Percentiles rank a stretch among this genome's conserved stretches.
Evolutionary conservation across 2,329 filamentous ascomycete species (phyloP).

Genomic region (Anthostomella pinea): DNA sequence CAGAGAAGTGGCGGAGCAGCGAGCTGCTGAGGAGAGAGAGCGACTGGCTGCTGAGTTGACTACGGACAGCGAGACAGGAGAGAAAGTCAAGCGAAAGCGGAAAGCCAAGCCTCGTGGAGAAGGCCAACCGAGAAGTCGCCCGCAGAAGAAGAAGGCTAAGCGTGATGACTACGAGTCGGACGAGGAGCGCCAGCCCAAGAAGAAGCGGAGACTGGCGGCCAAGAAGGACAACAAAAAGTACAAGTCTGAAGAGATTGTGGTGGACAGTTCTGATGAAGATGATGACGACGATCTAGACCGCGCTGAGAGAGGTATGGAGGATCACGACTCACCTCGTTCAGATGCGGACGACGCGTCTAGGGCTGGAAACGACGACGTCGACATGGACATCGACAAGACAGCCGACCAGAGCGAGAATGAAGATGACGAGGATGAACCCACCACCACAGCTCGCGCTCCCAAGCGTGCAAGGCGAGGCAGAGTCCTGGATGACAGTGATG

Average conservation of each 20-base stretch:
- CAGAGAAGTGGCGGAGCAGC: slow-evolving; percentile 66
- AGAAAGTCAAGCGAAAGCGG: slow-evolving; percentile 77
- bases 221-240: slow-evolving; percentile 62
- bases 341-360: slow-evolving; percentile 32
- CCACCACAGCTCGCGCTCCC: slow-evolving; percentile 36
- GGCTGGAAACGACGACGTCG: slow-evolving; percentile 35
- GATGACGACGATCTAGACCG: slow-evolving; percentile 44
- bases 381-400: slow-evolving; percentile 52
- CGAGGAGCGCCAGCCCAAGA: slow-evolving; percentile 55
- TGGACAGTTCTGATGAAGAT: slow-evolving; percentile 63
- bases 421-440: slow-evolving; percentile 48
- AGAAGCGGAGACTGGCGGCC: slow-evolving; percentile 55
- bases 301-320: slow-evolving; percentile 41
- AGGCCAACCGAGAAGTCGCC: slow-evolving; percentile 40
- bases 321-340: slow-evolving; percentile 23
- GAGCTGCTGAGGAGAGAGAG: slow-evolving; percentile 66
- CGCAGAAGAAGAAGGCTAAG: slow-evolving; percentile 61
- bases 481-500: slow-evolving; percentile 53
- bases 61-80: slow-evolving; percentile 77
- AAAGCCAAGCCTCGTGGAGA: slow-evolving; percentile 44
- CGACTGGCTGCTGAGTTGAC: slow-evolving; percentile 76
- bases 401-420: slow-evolving; percentile 46
- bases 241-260: slow-evolving; percentile 82
- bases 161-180: slow-evolving; percentile 47
- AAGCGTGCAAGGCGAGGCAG: slow-evolving; percentile 50